Evolutionary conservation across 2,329 filamentous ascomycete genomes (phyloP), one percentile per base, ranked within the genome.

Genomic region (Corinectria fuckeliana): DNA sequence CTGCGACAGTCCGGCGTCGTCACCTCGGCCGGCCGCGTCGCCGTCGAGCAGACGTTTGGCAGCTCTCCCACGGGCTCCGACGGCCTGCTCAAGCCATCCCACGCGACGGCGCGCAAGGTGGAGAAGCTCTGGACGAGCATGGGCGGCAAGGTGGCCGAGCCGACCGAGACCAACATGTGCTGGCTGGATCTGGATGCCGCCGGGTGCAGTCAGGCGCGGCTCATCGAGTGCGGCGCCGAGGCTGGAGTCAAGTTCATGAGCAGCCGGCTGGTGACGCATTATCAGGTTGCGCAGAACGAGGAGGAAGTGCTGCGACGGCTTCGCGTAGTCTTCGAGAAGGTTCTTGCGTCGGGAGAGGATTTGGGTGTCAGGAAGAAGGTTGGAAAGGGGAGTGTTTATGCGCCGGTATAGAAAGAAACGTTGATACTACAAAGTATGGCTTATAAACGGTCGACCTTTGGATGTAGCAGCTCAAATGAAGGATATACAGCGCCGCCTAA

Each of bases 91-190:
- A 74, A 76, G 25, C 77, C 76, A 14, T 85, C 83, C 4, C 90
- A 94, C 73, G 77, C 78, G 41, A 84, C 84, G 56, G 90, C 91
- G 0, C 85, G 82, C 72, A 80, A 77, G 65, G 77, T 89, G 39
- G 91, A 89, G 82, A 79, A 79, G n/a, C 74, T 90, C 64, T 96
- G 92, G 92, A 83, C 80, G 5, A 78, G 77, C 14, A 79, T 88
- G 50, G 92, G 92, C 4, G 92, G 92, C 1, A 86, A 84, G 75
- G 76, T 92, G 56, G 76, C 82, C 18, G 81, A 88, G 59, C 89
- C 90, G 0, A 88, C 91, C 1, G 88, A 96, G 71, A 96, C 92
- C n/a, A 96, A 96, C 77, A 96, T 96, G 91, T 86, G 92, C 30
- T 96, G 91, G 92, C 71, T 96, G 58, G 89, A 96, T 73, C 78